phyloP scores from a whole-genome alignment of 1,139 yeast genomes.

The Kazachstania sp. region DNA sequence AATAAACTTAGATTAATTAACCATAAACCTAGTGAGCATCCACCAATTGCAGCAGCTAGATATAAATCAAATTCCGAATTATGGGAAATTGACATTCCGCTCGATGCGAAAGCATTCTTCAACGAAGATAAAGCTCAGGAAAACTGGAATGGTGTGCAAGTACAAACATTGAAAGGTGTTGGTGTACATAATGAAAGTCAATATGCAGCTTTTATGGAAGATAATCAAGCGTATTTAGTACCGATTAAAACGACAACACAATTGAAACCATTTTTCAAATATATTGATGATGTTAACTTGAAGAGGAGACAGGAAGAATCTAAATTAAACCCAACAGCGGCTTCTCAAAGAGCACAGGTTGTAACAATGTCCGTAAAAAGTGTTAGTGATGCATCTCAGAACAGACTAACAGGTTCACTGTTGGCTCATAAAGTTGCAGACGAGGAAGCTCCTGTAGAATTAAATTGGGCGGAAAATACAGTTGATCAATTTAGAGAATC shows the following conservation, averaged over 20 bases:
- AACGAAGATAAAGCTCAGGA: conserved; percentile 51
- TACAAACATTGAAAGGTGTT: conserved; percentile 68
- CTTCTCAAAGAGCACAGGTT: conserved; percentile 46
- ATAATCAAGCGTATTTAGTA: conserved; percentile 50
- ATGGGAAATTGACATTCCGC: conserved; percentile 64
- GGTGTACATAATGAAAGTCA: conserved; percentile 49
- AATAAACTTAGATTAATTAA: conserved; percentile 51
- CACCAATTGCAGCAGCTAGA: conserved; percentile 41
- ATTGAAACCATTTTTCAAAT: conserved; percentile 70
- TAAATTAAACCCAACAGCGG: conserved; percentile 37
- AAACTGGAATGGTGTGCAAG: conserved; percentile 47
- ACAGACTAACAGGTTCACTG: conserved; percentile 71
- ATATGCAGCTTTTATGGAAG: conserved; percentile 43
- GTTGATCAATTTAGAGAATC: conserved; percentile 25
- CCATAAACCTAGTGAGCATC: conserved; percentile 35
- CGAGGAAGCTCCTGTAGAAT: conserved; percentile 52
- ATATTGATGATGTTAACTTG: conserved; percentile 48
- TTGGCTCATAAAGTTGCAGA: conserved; percentile 64
- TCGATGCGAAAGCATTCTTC: conserved; percentile 52
- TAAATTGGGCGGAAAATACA: conserved; percentile 26
- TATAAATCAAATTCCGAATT: conserved; percentile 53
- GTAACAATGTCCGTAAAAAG: conserved; percentile 73
- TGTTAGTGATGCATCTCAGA: conserved; percentile 46
- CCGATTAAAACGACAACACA: conserved; percentile 68
- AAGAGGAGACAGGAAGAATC: conserved; percentile 32